Evolutionary conservation across 139 green algal genomes (phyloP), one percentile per base, ranked within the genome.

Genomic region (Limnomonas spitsbergensis): DNA sequence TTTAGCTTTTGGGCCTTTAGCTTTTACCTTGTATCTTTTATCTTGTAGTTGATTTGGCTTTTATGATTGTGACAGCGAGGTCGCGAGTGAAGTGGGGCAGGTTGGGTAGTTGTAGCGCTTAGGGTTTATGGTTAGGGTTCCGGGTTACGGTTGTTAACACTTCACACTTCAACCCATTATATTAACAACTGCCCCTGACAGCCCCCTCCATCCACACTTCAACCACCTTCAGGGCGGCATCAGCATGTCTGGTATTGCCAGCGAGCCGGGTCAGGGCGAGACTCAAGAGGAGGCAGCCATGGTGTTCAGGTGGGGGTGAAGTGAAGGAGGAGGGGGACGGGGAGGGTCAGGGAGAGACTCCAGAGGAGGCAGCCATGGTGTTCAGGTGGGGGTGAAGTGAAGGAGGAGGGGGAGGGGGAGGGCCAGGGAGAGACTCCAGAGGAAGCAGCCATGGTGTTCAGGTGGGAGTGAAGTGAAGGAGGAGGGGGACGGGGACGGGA

Each of bases 381-480:
- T 75, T 75, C 34, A 4, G 61, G 6, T 54, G 53, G 0, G 2
- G 74, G 40, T 24, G 24, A 34, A 3, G 32, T 14, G 47, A 61
- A 29, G 14, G 47, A 29, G 47, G 14, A 61, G 47, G 47, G 14
- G 47, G 14, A 14, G 24, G 35, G 40, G 35, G 14, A 6, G 7
- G 68, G 68, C 7, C 34, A 74, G 35, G 68, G 68, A 4, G 68
- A 74, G 36, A 20, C 9, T 3, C 7, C 38, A 37, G 70, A 37
- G 38, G 36, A 56, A 37, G 38, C 38, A 29, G 70, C 38, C 38
- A 77, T 56, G 70, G 70, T 77, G 9, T 75, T 75, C 34, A 4
- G 61, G 6, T 54, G 53, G 0, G 2, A 47, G 40, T 24, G 24
- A 34, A 3, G 32, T 14, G 47, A 61, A 29, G 14, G 47, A 29